Percentiles rank a stretch among this genome's conserved stretches.
Evolutionary conservation across 371 early-diverging fungal genomes (phyloP).

Genomic region (Syncephalis plumigaleata): DNA sequence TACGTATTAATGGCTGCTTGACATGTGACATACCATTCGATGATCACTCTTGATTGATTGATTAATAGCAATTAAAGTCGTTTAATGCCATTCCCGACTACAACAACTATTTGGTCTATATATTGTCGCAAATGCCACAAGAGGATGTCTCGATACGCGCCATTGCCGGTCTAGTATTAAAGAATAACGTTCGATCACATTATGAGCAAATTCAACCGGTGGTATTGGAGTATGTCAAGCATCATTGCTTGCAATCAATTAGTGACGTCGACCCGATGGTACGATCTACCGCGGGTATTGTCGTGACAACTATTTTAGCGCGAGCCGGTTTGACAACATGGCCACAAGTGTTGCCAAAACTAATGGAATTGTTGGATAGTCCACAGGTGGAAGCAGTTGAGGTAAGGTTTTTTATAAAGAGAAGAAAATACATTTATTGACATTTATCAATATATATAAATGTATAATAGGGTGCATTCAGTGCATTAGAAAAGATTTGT

Average conservation of each 20-base stretch:
- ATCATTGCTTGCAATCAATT: conserved; percentile 44
- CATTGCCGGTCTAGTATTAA: conserved; percentile 76
- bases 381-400: conserved; percentile 51
- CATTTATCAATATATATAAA: no score
- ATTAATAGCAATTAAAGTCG: conserved; percentile 54
- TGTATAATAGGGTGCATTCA: conserved; percentile 53
- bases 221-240: conserved; percentile 58
- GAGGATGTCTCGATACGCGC: conserved; percentile 45
- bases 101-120: conserved; percentile 72
- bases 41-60: neutral
- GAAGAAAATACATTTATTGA: neutral
- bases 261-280: conserved; percentile 49
- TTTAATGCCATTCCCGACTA: conserved; percentile 76
- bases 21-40: neutral
- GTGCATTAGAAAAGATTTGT: conserved; percentile 78
- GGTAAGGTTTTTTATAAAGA: conserved; percentile 30
- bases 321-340: conserved; percentile 51
- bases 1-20: neutral
- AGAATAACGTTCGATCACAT: conserved; percentile 60
- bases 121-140: conserved; percentile 56
- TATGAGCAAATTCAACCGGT: conserved; percentile 36
- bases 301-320: conserved; percentile 67
- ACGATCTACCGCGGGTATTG: conserved; percentile 57
- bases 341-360: conserved; percentile 60
- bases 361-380: conserved; percentile 57